These are phyloP conservation scores for Aurinia saxatilis DNA, from an alignment of 345 rosid genomes.

Conservation along the genomic window DNA sequence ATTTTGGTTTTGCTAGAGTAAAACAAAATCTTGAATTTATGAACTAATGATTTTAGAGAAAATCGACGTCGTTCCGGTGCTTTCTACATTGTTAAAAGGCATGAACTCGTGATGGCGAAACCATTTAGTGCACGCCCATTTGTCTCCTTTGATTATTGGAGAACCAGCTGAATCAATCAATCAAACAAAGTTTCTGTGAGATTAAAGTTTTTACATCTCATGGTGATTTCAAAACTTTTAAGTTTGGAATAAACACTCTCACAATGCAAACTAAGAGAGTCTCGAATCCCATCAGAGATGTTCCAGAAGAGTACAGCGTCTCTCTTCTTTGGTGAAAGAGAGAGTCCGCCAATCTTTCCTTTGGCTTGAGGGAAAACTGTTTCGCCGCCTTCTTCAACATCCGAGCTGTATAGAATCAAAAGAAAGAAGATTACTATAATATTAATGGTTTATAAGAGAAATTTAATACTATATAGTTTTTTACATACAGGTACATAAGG, in stretches of 20 bases:
- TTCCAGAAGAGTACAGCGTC: slow-evolving; percentile 96
- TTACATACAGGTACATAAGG: slow-evolving; percentile 90
- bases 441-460: background rate
- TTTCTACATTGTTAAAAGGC: no score
- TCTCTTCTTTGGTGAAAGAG: slow-evolving; percentile 77
- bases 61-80: no score
- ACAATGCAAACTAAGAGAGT: slow-evolving; percentile 85
- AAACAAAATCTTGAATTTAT: no score
- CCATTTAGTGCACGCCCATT: slow-evolving; percentile 98
- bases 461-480: background rate
- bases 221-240: background rate
- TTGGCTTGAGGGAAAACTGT: slow-evolving; percentile 84
- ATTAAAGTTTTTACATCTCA: background rate
- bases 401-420: slow-evolving; percentile 46
- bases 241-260: no score
- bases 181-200: background rate
- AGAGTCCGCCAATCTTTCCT: slow-evolving; percentile 62
- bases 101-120: slow-evolving; percentile 64
- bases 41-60: no score
- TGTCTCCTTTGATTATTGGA: slow-evolving; percentile 79
- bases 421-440: background rate
- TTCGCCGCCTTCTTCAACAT: slow-evolving; percentile 96
- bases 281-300: slow-evolving; percentile 71
- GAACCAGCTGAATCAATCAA: slow-evolving; percentile 74
- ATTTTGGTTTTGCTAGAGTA: no score